These are phyloP conservation scores for Beverwykella pulmonaria DNA, from an alignment of 495 filamentous ascomycete genomes.

Conservation along the genomic window DNA sequence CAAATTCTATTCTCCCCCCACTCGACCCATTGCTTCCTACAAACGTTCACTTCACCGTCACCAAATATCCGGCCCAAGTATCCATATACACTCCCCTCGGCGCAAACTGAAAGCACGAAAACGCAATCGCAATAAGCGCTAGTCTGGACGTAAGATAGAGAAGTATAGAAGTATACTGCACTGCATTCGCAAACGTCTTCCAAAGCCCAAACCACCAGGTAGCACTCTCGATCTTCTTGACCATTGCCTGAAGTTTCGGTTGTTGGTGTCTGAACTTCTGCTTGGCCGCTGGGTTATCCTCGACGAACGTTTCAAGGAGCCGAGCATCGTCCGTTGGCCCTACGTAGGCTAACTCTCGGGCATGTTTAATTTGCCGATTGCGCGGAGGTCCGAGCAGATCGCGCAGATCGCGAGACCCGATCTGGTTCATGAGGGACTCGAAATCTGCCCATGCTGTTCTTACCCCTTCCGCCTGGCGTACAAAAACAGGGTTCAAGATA, in stretches of 20 bases:
- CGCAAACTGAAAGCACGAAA: background rate
- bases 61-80: constrained; percentile 5
- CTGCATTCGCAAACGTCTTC: background rate
- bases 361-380: too few relatives aligned
- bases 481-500: background rate
- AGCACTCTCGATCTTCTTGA: background rate
- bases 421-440: too few relatives aligned
- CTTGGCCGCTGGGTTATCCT: too few relatives aligned
- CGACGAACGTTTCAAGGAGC: background rate
- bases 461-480: background rate
- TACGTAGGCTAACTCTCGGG: background rate
- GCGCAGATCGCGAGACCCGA: too few relatives aligned
- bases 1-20: too few relatives aligned
- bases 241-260: too few relatives aligned
- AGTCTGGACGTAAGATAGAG: background rate
- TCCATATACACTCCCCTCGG: background rate
- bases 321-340: background rate
- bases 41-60: background rate
- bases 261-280: too few relatives aligned
- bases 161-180: background rate
- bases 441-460: background rate
- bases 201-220: background rate
- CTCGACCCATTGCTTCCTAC: too few relatives aligned
- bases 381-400: too few relatives aligned
- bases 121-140: background rate